Conservation (phyloP, 148 eudicot genomes). For the Fagopyrum tataricum region DNA sequence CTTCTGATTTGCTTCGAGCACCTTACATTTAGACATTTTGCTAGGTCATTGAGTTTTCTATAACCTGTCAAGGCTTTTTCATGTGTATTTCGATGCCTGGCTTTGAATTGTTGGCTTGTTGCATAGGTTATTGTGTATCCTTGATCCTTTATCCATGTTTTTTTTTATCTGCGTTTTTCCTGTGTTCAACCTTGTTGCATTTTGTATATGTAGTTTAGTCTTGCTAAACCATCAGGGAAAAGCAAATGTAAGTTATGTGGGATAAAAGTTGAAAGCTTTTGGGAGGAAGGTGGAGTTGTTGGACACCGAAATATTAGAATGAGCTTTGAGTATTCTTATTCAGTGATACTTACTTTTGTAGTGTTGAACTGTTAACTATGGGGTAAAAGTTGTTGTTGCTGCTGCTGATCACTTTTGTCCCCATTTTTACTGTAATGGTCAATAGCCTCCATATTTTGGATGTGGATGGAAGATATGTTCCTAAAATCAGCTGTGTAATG, state of each 20-base stretch:
- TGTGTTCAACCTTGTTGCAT: not conserved
- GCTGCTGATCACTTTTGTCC: not conserved
- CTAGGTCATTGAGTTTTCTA: no score
- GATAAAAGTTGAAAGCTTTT: not conserved
- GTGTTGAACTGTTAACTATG: not conserved
- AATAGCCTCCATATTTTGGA: no score
- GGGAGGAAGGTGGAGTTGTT: not conserved
- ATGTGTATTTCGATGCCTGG: no score
- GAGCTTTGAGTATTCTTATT: not conserved
- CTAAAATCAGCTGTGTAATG: not conserved
- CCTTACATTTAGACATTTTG: no score
- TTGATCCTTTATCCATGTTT: not conserved
- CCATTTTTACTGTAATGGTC: not conserved
- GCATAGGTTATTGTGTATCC: not conserved
- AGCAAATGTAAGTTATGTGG: not conserved
- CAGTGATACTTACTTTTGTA: not conserved
- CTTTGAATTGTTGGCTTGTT: no score
- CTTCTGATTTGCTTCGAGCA: no score
- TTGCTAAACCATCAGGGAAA: not conserved
- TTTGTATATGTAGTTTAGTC: not conserved
- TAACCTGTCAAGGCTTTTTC: no score
- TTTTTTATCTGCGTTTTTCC: not conserved
- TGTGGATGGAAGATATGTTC: not conserved
- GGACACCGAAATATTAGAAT: not conserved
- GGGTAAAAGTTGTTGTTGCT: not conserved